phyloP scores from a whole-genome alignment of 768 basidiomycete genomes.

The Fistulinella prunicolor region DNA sequence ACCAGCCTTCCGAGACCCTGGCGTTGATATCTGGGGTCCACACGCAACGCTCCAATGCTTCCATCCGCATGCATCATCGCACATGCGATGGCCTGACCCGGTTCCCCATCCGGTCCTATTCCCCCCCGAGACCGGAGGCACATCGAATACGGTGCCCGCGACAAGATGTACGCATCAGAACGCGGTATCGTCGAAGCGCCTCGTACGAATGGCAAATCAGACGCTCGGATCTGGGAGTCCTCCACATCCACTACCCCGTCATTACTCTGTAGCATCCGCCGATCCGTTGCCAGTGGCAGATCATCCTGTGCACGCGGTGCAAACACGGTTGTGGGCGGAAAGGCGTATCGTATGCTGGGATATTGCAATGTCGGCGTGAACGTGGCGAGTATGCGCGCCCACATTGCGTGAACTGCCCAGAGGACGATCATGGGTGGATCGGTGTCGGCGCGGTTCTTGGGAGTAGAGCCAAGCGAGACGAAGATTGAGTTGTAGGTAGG shows the following conservation, averaged over 20 bases:
- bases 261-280: no score
- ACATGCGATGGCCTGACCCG: slow-evolving; percentile 13
- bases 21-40: slow-evolving; percentile 8
- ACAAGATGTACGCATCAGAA: slow-evolving; percentile 19
- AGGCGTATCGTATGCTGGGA: slow-evolving; percentile 1
- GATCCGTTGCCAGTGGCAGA: no score
- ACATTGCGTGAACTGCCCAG: slow-evolving; percentile 5
- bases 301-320: no score
- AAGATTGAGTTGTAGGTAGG: slow-evolving; percentile 9
- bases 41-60: slow-evolving; percentile 15
- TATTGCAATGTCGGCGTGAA: slow-evolving; percentile 3
- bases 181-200: slow-evolving; percentile 12
- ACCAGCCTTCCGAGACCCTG: slow-evolving; percentile 13
- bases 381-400: slow-evolving; percentile 11
- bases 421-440: slow-evolving; percentile 14
- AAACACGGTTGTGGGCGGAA: no score
- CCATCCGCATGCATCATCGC: slow-evolving; percentile 21
- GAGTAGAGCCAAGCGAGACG: neutral
- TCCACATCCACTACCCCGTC: neutral
- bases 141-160: slow-evolving; percentile 18
- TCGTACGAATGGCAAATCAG: slow-evolving; percentile 15
- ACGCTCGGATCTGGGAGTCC: slow-evolving; percentile 8
- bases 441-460: neutral
- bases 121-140: slow-evolving; percentile 15
- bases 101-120: neutral